These are phyloP conservation scores for Stachybotrys elegans DNA, from an alignment of 2,329 filamentous ascomycete species.

Conservation along the genomic window DNA sequence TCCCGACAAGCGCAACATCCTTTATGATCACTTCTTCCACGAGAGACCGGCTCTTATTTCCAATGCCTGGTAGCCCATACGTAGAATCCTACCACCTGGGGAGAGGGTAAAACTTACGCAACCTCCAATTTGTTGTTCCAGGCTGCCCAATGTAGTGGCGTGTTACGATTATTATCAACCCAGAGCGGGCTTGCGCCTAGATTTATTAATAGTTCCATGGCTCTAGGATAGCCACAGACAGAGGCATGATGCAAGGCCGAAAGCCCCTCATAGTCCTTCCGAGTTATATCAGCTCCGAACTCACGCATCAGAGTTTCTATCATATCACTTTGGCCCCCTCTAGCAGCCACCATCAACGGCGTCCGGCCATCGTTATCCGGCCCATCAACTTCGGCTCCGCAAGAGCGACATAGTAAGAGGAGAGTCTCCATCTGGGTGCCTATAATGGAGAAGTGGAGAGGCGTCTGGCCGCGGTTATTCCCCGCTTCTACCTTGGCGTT, in stretches of 20 bases:
- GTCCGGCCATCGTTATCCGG: not conserved
- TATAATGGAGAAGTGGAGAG: not conserved
- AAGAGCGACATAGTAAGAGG: not conserved
- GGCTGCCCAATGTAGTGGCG: not conserved
- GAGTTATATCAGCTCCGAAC: not conserved
- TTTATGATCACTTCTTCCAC: too few relatives aligned
- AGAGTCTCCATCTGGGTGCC: not conserved
- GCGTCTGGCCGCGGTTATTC: not conserved
- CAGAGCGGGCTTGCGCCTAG: not conserved
- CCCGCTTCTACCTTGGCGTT: not conserved
- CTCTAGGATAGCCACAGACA: not conserved
- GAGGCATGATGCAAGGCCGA: not conserved
- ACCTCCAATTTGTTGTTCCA: not conserved
- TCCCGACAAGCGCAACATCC: too few relatives aligned
- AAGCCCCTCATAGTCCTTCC: not conserved
- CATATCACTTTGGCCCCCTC: not conserved
- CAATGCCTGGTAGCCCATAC: too few relatives aligned
- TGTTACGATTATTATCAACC: not conserved
- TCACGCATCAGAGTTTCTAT: not conserved
- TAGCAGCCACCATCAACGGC: not conserved
- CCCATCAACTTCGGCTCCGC: not conserved
- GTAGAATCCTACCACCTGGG: too few relatives aligned
- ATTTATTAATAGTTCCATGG: not conserved
- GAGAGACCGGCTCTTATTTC: too few relatives aligned
- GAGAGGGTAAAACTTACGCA: too few relatives aligned